Conservation (phyloP, 2,329 filamentous ascomycete species). For the Talaromyces sp. region DNA sequence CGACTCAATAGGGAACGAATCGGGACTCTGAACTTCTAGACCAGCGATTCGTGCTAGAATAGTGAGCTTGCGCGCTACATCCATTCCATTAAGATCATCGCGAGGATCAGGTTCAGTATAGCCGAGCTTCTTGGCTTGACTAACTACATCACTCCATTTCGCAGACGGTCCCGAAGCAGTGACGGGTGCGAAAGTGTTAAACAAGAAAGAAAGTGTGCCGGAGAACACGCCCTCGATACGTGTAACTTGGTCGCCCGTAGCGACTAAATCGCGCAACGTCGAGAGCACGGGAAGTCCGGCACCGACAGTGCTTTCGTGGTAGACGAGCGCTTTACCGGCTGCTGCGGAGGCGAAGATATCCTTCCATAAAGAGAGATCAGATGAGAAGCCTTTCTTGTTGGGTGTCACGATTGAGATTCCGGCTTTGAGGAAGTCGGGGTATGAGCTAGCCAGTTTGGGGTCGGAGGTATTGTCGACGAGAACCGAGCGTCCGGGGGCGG, state of each 20-base stretch:
- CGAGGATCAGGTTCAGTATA: conserved; percentile 88
- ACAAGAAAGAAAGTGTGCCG: conserved; percentile 95
- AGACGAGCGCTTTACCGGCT: conserved; percentile 66
- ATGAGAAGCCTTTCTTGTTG: conserved; percentile 97
- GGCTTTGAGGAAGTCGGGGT: conserved; percentile 73
- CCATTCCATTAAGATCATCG: conserved; percentile 81
- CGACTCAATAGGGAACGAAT: conserved; percentile 88
- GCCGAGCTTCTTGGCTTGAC: conserved; percentile 84
- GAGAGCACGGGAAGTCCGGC: conserved; percentile 91
- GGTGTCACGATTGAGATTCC: conserved; percentile 92
- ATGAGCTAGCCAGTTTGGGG: conserved; percentile 75
- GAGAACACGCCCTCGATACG: conserved; percentile 97
- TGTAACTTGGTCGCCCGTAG: conserved; percentile 85
- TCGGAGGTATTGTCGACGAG: conserved; percentile 96
- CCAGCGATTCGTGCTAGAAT: conserved; percentile 87
- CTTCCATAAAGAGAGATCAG: conserved; percentile 75
- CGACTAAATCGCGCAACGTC: conserved; percentile 87
- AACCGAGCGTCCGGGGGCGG: conserved; percentile 72
- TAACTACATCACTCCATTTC: conserved; percentile 86
- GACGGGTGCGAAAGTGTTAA: conserved; percentile 91
- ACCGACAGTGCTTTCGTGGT: conserved; percentile 92
- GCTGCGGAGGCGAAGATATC: conserved; percentile 75
- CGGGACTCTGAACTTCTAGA: conserved; percentile 74
- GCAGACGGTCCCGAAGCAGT: conserved; percentile 56
- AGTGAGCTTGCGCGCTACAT: conserved; percentile 92